Evolutionary conservation across 495 filamentous ascomycete species (phyloP).

Genomic region (Penicillium arizonense): DNA sequence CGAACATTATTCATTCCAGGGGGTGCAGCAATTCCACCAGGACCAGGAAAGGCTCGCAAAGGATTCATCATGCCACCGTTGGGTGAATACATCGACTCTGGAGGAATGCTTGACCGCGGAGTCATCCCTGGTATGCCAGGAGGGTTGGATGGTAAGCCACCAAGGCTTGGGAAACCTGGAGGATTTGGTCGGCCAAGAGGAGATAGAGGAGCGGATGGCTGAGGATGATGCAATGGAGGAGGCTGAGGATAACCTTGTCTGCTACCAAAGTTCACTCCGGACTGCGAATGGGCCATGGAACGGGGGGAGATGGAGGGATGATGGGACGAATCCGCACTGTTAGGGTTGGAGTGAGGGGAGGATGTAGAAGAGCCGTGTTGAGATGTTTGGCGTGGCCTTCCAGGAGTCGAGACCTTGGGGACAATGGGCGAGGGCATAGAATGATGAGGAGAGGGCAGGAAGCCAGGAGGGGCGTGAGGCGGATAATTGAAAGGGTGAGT

Average conservation of each 20-base stretch:
- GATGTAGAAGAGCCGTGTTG: constrained; percentile 75
- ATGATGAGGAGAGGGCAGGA: constrained; percentile 73
- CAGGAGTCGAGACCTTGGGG: constrained; percentile 79
- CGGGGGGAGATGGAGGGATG: constrained; percentile 43
- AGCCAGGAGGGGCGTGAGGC: constrained; percentile 35
- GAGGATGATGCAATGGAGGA: constrained; percentile 47
- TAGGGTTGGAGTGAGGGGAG: constrained; percentile 54
- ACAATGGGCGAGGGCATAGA: constrained; percentile 75
- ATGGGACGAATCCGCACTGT: constrained; percentile 33
- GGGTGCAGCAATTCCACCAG: constrained; percentile 58
- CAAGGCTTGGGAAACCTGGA: constrained; percentile 46
- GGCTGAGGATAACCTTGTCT: constrained; percentile 34
- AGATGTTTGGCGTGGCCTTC: constrained; percentile 70
- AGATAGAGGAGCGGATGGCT: constrained; percentile 52
- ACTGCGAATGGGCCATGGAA: constrained; percentile 36
- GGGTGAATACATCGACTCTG: constrained; percentile 56
- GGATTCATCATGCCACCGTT: constrained; percentile 43
- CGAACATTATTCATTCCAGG: constrained; percentile 58
- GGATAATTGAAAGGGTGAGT: constrained; percentile 52
- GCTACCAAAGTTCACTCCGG: constrained; percentile 26
- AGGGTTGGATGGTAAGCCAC: constrained; percentile 51
- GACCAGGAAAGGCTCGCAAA: constrained; percentile 54
- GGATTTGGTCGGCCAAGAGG: constrained; percentile 53
- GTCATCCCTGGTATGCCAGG: constrained; percentile 56
- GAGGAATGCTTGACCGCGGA: constrained; percentile 34